phyloP scores from a whole-genome alignment of 352 stramenopile species.

The Globisporangium cederbergense region DNA sequence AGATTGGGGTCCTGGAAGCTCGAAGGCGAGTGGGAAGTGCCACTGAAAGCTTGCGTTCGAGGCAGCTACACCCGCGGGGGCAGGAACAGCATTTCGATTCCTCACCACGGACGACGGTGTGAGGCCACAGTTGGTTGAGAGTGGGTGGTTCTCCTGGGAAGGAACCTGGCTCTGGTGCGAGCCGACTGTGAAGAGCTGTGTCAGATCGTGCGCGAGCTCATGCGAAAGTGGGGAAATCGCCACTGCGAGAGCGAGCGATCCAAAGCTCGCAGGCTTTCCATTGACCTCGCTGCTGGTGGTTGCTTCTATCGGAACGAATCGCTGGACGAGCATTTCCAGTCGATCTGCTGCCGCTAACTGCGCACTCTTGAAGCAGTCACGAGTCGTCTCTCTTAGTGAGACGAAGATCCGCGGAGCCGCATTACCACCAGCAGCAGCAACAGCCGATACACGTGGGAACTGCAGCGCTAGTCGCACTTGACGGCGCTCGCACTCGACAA shows the following conservation, averaged over 20 bases:
- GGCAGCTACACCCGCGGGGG: no score
- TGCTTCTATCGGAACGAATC: conserved; percentile 3
- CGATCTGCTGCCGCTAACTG: conserved; percentile 1
- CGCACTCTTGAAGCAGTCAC: conserved; percentile 1
- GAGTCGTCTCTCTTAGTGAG: conserved; percentile 18
- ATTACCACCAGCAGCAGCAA: background rate
- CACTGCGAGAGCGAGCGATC: background rate
- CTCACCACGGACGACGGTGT: conserved; percentile 20
- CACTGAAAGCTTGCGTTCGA: conserved; percentile 21
- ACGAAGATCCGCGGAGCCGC: conserved; percentile 13
- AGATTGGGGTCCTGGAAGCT: background rate
- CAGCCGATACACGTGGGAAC: conserved; percentile 14
- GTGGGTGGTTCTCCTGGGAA: background rate
- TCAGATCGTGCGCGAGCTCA: background rate
- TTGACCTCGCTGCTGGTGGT: background rate
- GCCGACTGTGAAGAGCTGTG: conserved; percentile 5
- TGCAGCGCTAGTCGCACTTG: conserved; percentile 29
- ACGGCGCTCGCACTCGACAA: conserved; percentile 17
- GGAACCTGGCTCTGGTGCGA: background rate
- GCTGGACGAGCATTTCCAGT: conserved; percentile 24
- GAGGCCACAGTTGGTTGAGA: conserved; percentile 3
- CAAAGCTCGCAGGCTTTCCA: background rate
- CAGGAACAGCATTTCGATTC: background rate
- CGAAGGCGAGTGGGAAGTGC: conserved; percentile 29
- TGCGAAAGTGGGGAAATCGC: background rate